phyloP scores from a whole-genome alignment of 1,284 basidiomycete species.

The Malassezia pachydermatis region DNA sequence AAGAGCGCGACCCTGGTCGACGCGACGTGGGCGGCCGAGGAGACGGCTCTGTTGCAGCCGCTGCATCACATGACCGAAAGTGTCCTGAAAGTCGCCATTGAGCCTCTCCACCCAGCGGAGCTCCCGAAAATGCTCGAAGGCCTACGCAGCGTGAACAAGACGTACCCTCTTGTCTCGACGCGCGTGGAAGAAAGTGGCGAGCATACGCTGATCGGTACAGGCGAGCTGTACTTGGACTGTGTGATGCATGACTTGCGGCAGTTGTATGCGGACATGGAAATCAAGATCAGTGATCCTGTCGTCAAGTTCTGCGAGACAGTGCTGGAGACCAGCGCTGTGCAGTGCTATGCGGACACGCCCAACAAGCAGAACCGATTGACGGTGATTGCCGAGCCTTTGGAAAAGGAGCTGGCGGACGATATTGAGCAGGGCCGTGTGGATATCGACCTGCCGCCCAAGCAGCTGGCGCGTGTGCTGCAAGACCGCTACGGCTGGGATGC shows the following conservation, averaged over 20 bases:
- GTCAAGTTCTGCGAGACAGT: constrained; percentile 98
- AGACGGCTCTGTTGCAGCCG: constrained; percentile 85
- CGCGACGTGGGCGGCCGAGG: constrained; percentile 52
- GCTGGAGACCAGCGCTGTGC: constrained; percentile 89
- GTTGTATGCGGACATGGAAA: constrained; percentile 94
- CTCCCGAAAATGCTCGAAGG: constrained; percentile 97
- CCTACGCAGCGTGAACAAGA: constrained; percentile 91
- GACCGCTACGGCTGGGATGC: constrained; percentile 93
- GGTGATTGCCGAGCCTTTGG: constrained; percentile 43
- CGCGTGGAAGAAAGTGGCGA: constrained; percentile 98
- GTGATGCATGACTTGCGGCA: constrained; percentile 89
- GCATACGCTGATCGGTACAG: constrained; percentile 91
- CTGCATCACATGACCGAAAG: constrained; percentile 93
- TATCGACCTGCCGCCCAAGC: constrained; percentile 31
- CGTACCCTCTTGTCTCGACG: constrained; percentile 82
- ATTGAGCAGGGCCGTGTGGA: constrained; percentile 36
- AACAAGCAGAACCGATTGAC: constrained; percentile 66
- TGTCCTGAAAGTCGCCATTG: constrained; percentile 96
- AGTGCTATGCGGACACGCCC: constrained; percentile 96
- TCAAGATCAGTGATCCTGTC: constrained; percentile 97
- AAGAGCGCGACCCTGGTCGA: constrained; percentile 75
- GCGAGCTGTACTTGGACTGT: constrained; percentile 91
- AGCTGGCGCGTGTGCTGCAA: constrained; percentile 35
- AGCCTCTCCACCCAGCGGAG: constrained; percentile 93
- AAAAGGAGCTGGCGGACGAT: constrained; percentile 46